A percentile compares a stretch with the other conserved stretches of the same genome.
phyloP scores from a whole-genome alignment of 2,329 filamentous ascomycete species.

The Paraphaeosphaeria minitans region DNA sequence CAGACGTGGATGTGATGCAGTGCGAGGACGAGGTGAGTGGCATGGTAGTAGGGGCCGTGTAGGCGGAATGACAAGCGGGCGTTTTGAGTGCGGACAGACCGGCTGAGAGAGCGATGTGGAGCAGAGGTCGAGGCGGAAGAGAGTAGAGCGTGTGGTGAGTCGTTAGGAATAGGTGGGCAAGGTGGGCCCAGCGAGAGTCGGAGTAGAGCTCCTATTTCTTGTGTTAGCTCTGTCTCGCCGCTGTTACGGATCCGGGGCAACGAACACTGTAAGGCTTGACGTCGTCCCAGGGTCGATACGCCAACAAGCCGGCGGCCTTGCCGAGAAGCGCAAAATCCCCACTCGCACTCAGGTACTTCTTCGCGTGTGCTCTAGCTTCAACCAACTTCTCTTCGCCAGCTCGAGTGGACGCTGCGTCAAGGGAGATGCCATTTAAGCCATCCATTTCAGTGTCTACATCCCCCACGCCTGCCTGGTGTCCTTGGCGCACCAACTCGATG shows the following conservation, averaged over 20 bases:
- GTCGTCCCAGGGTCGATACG: conserved; percentile 67
- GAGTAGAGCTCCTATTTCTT: conserved; percentile 71
- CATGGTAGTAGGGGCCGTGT: conserved; percentile 60
- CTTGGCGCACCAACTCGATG: conserved; percentile 81
- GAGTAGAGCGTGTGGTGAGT: conserved; percentile 87
- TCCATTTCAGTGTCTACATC: conserved; percentile 30
- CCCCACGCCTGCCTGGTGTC: conserved; percentile 36
- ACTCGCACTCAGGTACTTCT: conserved; percentile 77
- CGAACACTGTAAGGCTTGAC: conserved; percentile 65
- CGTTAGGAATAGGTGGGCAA: conserved; percentile 79
- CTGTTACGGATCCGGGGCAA: conserved; percentile 2
- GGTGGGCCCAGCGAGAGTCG: conserved; percentile 70
- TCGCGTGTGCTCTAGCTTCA: conserved; percentile 82
- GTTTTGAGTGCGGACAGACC: conserved; percentile 96
- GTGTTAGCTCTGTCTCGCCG: conserved; percentile 22
- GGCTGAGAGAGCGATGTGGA: conserved; percentile 88
- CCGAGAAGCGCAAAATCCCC: conserved; percentile 71
- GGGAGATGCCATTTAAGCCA: conserved; percentile 71
- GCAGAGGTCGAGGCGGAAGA: conserved; percentile 79
- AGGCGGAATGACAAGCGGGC: conserved; percentile 81
- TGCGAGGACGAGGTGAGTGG: conserved; percentile 61
- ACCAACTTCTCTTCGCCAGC: conserved; percentile 61
- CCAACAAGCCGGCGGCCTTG: conserved; percentile 79
- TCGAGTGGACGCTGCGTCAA: conserved; percentile 16
- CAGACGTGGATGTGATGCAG: conserved; percentile 54